Conservation (phyloP, 2,329 filamentous ascomycete species). For the Fusarium devonianum region DNA sequence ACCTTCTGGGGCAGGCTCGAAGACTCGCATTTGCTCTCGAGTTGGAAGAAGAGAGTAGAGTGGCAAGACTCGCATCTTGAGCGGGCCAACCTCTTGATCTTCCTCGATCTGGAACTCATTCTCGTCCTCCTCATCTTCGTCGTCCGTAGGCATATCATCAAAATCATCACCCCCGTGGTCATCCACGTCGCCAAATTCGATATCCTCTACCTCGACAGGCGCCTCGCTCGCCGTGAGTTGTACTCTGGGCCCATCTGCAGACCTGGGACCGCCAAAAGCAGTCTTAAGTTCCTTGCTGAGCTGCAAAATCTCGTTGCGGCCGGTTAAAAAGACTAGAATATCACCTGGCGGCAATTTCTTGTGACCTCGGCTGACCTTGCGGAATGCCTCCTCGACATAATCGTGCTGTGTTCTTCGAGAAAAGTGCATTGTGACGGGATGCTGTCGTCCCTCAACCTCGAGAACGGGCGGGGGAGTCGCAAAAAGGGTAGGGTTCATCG, state of each 20-base stretch:
- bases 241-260: conserved; percentile 69
- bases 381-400: conserved; percentile 89
- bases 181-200: conserved; percentile 77
- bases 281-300: conserved; percentile 82
- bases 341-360: conserved; percentile 88
- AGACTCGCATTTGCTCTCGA: conserved; percentile 88
- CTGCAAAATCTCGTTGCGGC: conserved; percentile 87
- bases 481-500: conserved; percentile 83
- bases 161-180: conserved; percentile 69
- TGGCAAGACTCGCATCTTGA: conserved; percentile 87
- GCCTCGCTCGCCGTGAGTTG: conserved; percentile 79
- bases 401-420: conserved; percentile 81
- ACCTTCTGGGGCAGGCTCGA: conserved; percentile 82
- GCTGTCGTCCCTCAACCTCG: conserved; percentile 90
- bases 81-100: conserved; percentile 63
- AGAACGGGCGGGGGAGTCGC: conserved; percentile 80
- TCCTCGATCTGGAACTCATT: conserved; percentile 76
- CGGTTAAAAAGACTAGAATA: conserved; percentile 93
- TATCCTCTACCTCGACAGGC: conserved; percentile 83
- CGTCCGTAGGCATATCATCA: conserved; percentile 65
- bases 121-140: conserved; percentile 65
- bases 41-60: conserved; percentile 93
- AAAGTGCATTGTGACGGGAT: conserved; percentile 89
- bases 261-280: conserved; percentile 65
- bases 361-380: conserved; percentile 87